Conservation (phyloP, 2,329 filamentous ascomycete species). For the Scopulariopsis brevicaulis region DNA sequence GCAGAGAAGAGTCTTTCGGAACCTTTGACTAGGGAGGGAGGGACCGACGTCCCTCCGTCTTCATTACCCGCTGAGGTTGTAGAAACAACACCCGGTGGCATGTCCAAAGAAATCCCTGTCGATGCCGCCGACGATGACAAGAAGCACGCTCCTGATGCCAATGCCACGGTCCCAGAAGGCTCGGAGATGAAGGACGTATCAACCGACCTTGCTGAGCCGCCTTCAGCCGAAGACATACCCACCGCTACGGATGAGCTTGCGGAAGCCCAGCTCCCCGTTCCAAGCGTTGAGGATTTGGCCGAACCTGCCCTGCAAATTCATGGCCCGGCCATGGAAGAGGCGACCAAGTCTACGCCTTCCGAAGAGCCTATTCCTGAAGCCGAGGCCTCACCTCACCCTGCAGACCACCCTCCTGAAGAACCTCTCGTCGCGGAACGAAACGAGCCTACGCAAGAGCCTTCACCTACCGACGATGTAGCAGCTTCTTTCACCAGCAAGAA, state of each 20-base stretch:
- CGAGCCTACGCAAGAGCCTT: neutral
- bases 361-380: neutral
- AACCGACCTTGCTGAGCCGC: too few species aligned
- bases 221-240: neutral
- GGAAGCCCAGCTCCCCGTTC: neutral
- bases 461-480: slow-evolving; percentile 2
- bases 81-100: neutral
- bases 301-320: neutral
- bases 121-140: too few species aligned
- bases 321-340: neutral
- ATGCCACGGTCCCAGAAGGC: too few species aligned
- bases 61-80: neutral
- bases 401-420: neutral
- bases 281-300: neutral
- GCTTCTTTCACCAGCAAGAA: slow-evolving; percentile 11
- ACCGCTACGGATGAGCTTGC: neutral
- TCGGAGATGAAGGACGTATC: too few species aligned
- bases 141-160: too few species aligned
- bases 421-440: neutral
- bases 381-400: neutral
- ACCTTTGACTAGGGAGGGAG: neutral
- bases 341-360: neutral
- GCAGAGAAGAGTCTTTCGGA: slow-evolving; percentile 6
- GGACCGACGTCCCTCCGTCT: neutral
- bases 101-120: too few species aligned